phyloP scores from a whole-genome alignment of 768 basidiomycete species.

The Suillus fuscotomentosus region DNA sequence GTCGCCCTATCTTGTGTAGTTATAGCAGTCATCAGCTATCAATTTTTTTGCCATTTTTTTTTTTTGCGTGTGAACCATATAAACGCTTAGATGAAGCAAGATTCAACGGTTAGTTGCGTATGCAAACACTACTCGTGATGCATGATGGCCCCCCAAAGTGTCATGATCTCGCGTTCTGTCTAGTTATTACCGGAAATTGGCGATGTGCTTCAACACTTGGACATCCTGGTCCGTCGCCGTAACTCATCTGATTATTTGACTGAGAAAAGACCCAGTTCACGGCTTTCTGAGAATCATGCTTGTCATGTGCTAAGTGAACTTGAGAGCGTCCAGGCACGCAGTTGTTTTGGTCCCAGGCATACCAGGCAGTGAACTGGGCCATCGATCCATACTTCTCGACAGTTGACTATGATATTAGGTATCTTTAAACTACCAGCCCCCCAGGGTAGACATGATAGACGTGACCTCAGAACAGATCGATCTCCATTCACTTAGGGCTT shows the following conservation, averaged over 20 bases:
- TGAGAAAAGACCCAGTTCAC: background rate
- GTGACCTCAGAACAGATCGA: too few relatives aligned
- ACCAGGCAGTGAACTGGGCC: background rate
- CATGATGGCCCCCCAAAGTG: too few relatives aligned
- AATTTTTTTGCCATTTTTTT: background rate
- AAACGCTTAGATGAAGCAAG: background rate
- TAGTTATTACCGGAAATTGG: too few relatives aligned
- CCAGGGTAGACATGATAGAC: background rate
- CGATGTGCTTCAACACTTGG: background rate
- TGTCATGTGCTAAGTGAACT: background rate
- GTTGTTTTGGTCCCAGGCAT: background rate
- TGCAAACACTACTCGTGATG: background rate
- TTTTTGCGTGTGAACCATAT: background rate
- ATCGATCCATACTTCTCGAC: background rate
- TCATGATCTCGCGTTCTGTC: background rate
- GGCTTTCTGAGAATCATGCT: background rate
- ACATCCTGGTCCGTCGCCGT: background rate
- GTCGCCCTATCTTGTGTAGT: constrained; percentile 27
- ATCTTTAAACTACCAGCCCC: background rate
- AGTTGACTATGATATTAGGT: background rate
- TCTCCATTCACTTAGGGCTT: constrained; percentile 52
- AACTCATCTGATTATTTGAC: background rate
- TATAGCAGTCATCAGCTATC: background rate
- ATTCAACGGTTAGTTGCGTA: background rate
- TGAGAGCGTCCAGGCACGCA: background rate